Conservation (phyloP, 352 stramenopile species). For the Saprolegnia parasitica region DNA sequence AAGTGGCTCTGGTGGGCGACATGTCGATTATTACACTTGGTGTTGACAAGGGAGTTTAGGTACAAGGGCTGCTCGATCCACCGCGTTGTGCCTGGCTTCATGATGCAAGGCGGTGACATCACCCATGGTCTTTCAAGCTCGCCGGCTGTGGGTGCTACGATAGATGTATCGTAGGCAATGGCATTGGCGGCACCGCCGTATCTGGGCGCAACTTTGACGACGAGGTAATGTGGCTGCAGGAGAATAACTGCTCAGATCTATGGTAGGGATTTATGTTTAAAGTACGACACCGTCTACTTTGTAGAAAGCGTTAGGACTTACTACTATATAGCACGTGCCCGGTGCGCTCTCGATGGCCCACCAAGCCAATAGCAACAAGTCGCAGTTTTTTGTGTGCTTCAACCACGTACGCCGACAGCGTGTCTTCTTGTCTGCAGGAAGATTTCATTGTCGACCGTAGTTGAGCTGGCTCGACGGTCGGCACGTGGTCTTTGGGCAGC, state of each 20-base stretch:
- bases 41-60: too few species aligned
- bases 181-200: constrained; percentile 91
- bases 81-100: constrained; percentile 97
- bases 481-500: constrained; percentile 98
- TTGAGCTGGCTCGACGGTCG: constrained; percentile 94
- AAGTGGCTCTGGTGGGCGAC: neutral
- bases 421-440: neutral
- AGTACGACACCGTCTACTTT: too few species aligned
- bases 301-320: too few species aligned
- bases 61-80: constrained; percentile 97
- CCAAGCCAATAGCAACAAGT: constrained; percentile 94
- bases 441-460: constrained; percentile 3
- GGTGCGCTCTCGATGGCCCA: constrained; percentile 98
- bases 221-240: too few species aligned
- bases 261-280: constrained; percentile 89
- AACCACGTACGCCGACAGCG: constrained; percentile 34
- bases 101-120: constrained; percentile 96
- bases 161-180: constrained; percentile 59
- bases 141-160: neutral
- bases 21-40: too few species aligned
- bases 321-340: constrained; percentile 76
- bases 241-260: too few species aligned
- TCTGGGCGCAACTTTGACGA: constrained; percentile 95
- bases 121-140: constrained; percentile 73
- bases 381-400: constrained; percentile 99